Base-by-base conservation (phyloP, 371 early-diverging fungal species). In the Mortierella sp. region DNA sequence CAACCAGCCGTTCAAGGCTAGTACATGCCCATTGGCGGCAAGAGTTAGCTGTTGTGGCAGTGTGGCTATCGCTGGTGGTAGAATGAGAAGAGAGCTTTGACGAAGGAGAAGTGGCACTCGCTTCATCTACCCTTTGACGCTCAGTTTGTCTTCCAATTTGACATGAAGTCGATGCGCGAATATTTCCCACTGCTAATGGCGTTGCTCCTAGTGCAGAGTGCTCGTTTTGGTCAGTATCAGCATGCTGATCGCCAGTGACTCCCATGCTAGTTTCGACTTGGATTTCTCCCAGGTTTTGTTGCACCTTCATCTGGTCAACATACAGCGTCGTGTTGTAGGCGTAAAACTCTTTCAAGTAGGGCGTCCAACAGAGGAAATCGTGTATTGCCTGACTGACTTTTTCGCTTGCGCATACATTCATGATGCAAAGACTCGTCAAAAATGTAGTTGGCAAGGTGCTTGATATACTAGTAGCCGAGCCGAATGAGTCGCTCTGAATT, bases 281-380 rank as follows among this genome's bases (percentile, higher is more conserved):
- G 35, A 26, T 19, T 9, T 26, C 19, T 6, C 19, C 49, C 5
- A n/a, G 4, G 42, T 53, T 31, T 15, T 64, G 55, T 9, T 37
- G 42, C 2, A 17, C 1, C 56, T 70, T 62, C 64, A 74, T 70
- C 45, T 80, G 80, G 2, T 80, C 80, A 23, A 80, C 60, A 61
- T 80, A 80, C 4, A 80, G 61, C 0, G 80, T 80, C 22, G 80
- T 80, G 23, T 80, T 80, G 54, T 64, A 68, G 6, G 80, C 80
- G 37, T 70, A 66, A 53, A 80, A 70, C 37, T 74, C 75, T 47
- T 66, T 70, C 26, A 80, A 51, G 12, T 70, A 70, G 0, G 80
- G 75, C 4, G 75, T 80, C 75, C 75, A 80, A 26, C 71, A 74
- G 8, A 80, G 51, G 45, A 62, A 80, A 28, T 80, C 80, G 19